Percentiles rank a stretch among this genome's conserved stretches.
Conservation (phyloP, 805 yeast genomes). For the Lachancea kluyveri region DNA sequence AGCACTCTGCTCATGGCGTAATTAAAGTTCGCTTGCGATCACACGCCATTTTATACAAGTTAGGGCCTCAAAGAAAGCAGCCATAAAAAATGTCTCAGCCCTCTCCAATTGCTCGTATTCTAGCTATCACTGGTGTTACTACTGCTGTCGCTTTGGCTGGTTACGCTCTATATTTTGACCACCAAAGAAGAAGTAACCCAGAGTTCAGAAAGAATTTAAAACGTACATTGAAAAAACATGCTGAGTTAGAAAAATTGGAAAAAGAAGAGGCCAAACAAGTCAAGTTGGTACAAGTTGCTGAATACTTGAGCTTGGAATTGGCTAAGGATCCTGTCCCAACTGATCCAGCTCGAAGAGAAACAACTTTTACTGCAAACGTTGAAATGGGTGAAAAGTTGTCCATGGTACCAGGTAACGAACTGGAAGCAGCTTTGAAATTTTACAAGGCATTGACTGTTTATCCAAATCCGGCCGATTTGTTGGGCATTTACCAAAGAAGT, state of each 20-base stretch:
- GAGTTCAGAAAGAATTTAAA: constrained; percentile 76
- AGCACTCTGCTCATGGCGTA: background rate
- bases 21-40: too few species aligned
- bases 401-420: constrained; percentile 56
- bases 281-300: constrained; percentile 54
- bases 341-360: constrained; percentile 63
- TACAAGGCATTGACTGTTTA: constrained; percentile 90
- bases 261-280: constrained; percentile 54
- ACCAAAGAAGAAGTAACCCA: constrained; percentile 75
- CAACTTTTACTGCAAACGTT: constrained; percentile 75
- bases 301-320: constrained; percentile 58
- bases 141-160: constrained; percentile 55
- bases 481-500: constrained; percentile 84
- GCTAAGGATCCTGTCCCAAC: constrained; percentile 70
- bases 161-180: constrained; percentile 87
- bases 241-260: constrained; percentile 46
- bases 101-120: constrained; percentile 15
- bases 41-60: too few species aligned
- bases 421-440: constrained; percentile 83
- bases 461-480: constrained; percentile 90
- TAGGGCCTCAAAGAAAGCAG: too few species aligned
- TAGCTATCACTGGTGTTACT: constrained; percentile 35
- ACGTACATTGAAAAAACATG: constrained; percentile 55
- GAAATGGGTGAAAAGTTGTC: constrained; percentile 80
- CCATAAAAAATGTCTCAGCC: constrained; percentile 21